phyloP scores from a whole-genome alignment of 2,329 filamentous ascomycete genomes.

The Penicillium sp. region DNA sequence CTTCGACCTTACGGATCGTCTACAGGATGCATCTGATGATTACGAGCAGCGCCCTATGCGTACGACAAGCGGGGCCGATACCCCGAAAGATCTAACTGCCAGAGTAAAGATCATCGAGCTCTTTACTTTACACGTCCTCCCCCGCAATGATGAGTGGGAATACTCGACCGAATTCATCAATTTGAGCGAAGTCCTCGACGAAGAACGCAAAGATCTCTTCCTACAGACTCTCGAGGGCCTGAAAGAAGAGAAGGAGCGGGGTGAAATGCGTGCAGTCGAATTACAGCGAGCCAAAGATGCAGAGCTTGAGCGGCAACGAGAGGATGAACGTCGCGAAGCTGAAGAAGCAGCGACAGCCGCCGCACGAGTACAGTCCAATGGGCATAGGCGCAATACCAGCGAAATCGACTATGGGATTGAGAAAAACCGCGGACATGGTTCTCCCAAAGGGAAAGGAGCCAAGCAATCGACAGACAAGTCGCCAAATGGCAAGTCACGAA shows the following conservation, averaged over 20 bases:
- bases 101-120: conserved; percentile 91
- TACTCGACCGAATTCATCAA: conserved; percentile 89
- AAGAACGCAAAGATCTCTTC: conserved; percentile 86
- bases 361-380: conserved; percentile 40
- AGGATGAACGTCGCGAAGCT: conserved; percentile 42
- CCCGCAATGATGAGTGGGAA: conserved; percentile 92
- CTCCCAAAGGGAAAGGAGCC: conserved; percentile 24
- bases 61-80: conserved; percentile 65
- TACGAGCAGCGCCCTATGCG: conserved; percentile 34
- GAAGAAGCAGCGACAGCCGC: conserved; percentile 32
- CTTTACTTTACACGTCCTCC: conserved; percentile 91
- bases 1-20: conserved; percentile 66
- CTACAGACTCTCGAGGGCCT: conserved; percentile 79
- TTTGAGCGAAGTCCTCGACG: conserved; percentile 81
- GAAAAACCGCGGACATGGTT: conserved; percentile 43
- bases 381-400: conserved; percentile 55
- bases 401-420: conserved; percentile 71
- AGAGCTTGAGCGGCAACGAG: conserved; percentile 50
- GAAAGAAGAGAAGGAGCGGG: conserved; percentile 75
- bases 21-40: conserved; percentile 43
- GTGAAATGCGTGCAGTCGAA: conserved; percentile 63
- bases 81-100: conserved; percentile 77
- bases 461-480: conserved; percentile 27
- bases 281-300: conserved; percentile 59
- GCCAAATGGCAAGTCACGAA: conserved; percentile 24